A percentile compares a stretch with the other conserved stretches of the same genome.
Conservation (phyloP, 148 eudicot species). For the Salicornia ramosissima region DNA sequence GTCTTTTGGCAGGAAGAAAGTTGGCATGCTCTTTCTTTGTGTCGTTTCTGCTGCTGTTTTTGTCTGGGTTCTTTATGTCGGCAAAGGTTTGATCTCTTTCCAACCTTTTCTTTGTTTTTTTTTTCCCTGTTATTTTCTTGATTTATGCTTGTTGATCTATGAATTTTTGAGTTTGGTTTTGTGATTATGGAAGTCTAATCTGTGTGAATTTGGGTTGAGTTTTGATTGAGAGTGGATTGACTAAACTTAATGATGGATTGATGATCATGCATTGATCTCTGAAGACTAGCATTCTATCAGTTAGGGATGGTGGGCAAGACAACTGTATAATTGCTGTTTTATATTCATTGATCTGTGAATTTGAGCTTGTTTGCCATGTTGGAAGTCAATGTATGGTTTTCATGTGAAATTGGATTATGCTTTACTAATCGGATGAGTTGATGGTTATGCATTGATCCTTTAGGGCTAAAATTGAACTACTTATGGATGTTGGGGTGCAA, state of each 20-base stretch:
- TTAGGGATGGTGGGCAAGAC: no score
- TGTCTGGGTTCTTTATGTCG: constrained; percentile 71
- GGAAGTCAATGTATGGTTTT: background rate
- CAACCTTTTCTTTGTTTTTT: background rate
- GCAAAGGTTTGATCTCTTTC: constrained; percentile 64
- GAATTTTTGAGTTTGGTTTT: no score
- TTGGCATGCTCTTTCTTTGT: constrained; percentile 88
- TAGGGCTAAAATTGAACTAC: background rate
- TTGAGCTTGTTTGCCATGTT: background rate
- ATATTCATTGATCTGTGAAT: background rate
- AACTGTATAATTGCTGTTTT: constrained; percentile 7
- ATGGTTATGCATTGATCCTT: background rate
- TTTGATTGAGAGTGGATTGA: no score
- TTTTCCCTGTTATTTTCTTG: no score
- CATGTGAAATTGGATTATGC: background rate
- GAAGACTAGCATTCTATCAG: no score
- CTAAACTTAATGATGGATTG: no score
- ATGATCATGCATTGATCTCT: constrained; percentile 19
- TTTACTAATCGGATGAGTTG: constrained; percentile 4
- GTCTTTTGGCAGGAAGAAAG: constrained; percentile 70
- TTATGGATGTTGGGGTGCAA: background rate
- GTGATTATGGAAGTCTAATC: no score
- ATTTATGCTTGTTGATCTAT: no score
- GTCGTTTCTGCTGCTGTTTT: constrained; percentile 71
- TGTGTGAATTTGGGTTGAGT: no score